Evolutionary conservation across 345 rosid species (phyloP).

Genomic region (Hibiscus trionum): DNA sequence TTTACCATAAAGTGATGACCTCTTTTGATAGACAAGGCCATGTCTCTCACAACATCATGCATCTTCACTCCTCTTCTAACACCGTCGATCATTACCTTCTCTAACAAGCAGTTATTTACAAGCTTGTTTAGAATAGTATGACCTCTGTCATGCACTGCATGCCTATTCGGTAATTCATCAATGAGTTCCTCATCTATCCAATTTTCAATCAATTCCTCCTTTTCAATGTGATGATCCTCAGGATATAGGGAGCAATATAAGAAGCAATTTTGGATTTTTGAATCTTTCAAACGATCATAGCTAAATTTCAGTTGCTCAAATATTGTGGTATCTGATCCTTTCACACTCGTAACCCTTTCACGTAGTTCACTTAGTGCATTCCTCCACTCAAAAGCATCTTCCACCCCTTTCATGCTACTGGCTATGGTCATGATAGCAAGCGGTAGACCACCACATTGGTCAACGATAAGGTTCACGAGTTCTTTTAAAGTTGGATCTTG

Average conservation of each 20-base stretch:
- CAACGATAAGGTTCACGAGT: background rate
- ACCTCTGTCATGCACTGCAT: background rate
- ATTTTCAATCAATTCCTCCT: background rate
- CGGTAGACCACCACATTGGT: background rate
- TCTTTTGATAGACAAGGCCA: background rate
- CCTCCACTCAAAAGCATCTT: background rate
- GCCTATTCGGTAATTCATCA: background rate
- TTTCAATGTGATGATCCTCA: background rate
- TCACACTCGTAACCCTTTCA: background rate
- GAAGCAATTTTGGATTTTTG: constrained; percentile 4
- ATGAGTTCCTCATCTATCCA: background rate
- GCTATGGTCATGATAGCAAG: constrained; percentile 2
- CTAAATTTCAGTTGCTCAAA: background rate
- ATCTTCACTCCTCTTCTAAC: background rate
- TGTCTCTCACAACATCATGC: constrained; percentile 5
- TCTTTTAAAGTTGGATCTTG: background rate
- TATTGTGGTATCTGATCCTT: background rate
- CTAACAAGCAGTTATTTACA: constrained; percentile 4
- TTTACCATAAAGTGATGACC: background rate
- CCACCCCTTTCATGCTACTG: background rate
- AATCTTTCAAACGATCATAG: background rate
- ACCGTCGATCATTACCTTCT: background rate
- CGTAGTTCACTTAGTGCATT: constrained; percentile 1
- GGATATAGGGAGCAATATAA: background rate
- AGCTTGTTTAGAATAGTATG: background rate